Evolutionary conservation across 805 yeast genomes (phyloP), one percentile per base, ranked within the genome.

Genomic region (Candida nemodendra): DNA sequence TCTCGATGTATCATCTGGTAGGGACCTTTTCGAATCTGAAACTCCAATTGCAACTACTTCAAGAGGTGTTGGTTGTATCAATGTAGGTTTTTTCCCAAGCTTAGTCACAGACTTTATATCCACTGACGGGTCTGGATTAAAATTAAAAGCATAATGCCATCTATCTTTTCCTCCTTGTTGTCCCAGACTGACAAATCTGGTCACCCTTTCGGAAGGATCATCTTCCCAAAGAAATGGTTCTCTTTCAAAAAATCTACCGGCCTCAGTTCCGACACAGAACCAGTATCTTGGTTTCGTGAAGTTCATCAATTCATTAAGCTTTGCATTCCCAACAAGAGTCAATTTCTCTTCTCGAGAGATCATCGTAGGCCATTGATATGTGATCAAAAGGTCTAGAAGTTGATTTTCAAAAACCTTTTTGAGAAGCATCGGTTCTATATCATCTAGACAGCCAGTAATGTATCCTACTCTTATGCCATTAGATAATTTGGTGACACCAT

Each of bases 101-200:
- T 39, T 48, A 8, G 28, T 30, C 9, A 39, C 50, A 14, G 52
- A 50, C 12, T 38, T 39, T 23, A 37, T 41, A 22, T 56, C 57
- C 25, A 42, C n/a, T 31, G 49, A 12, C 32, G 56, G 54, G 14
- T 57, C 64, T 21, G 58, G 39, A 34, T 53, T 53, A 19, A 77
- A 35, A 25, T 68, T 69, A 45, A 85, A 85, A 0, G 95, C 95
- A 62, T 86, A 87, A 44, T 78, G 81, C 90, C 91, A 87, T 54
- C 73, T 75, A 3, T 65, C 71, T 8, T 69, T 68, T 2, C 74
- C 64, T 0, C 80, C 83, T 56, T 69, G 82, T 33, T 69, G 66
- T 0, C 78, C 84, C 32, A 86, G 56, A 53, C 88, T 79, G 12
- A 86, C 71, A 49, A 83, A 82, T 36, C 95, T 65, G 0, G 88